Evolutionary conservation across 768 basidiomycete species (phyloP), one percentile per base, ranked within the genome.

Genomic region (Rhizopogon vesiculosus): DNA sequence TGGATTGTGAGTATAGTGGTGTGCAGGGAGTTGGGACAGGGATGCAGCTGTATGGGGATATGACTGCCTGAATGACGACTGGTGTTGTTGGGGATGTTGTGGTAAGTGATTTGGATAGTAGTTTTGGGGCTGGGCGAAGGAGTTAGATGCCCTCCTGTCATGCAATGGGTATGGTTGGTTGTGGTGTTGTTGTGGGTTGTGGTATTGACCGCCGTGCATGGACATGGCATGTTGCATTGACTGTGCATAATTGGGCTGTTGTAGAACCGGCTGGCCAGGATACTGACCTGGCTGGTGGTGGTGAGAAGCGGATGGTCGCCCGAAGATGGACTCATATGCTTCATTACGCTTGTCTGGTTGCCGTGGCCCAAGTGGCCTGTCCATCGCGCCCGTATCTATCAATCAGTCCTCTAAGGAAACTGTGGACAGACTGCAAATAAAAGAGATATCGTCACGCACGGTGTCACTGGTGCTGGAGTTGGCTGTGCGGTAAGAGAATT

Each of bases 241-340:
- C 29, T 25, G 53, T 46, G 54, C 56, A 50, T 61, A 58, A 31
- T 48, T 42, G 48, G 59, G 61, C 48, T 67, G 62, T 7, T 41
- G 58, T 45, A 57, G 58, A 63, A 56, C 57, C 42, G 60, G 54
- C 41, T 39, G 31, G 40, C 41, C 53, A 43, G 33, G 50, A 35
- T 25, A 10, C 25, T 22, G 35, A 12, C 50, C 50, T 15, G 62
- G 25, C 25, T 25, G 56, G 56, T 73, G 72, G 61, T 84, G 85
- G 68, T 84, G 83, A 33, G 74, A 60, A 45, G 77, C 72, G 50
- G 82, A 81, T 51, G 89, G 87, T 25, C 91, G 81, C 25, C 90
- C 90, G 71, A 93, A 93, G 74, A 93, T 92, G 65, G 86, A 83
- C 70, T 92, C 88, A 75, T 91, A 93, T 45, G 91, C 91, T 54